A percentile compares a stretch with the other conserved stretches of the same genome.
phyloP scores from a whole-genome alignment of 352 stramenopile genomes.

The Phytopythium delawarense region DNA sequence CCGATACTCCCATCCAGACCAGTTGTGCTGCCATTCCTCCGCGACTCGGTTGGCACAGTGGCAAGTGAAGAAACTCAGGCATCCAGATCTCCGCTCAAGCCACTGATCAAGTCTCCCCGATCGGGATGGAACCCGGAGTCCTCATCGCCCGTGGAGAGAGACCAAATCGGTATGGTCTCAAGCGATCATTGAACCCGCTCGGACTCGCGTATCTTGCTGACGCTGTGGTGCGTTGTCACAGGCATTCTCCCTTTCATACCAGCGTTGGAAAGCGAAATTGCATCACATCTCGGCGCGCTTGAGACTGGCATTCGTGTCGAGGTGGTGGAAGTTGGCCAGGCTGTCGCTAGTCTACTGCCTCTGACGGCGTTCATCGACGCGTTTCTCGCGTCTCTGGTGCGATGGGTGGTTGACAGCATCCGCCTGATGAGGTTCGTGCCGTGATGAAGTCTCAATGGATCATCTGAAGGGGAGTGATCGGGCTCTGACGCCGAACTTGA shows the following conservation, averaged over 20 bases:
- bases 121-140: neutral
- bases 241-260: neutral
- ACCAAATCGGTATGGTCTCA: neutral
- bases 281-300: neutral
- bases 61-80: neutral
- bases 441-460: neutral
- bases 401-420: neutral
- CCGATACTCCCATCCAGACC: neutral
- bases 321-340: neutral
- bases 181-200: neutral
- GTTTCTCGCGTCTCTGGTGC: neutral
- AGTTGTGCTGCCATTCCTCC: slow-evolving; percentile 21
- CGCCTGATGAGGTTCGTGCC: neutral
- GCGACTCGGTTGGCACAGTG: slow-evolving; percentile 3
- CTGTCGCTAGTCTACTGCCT: neutral
- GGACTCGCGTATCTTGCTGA: neutral
- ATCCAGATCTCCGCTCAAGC: neutral
- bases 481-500: neutral
- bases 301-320: neutral
- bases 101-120: neutral
- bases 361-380: neutral
- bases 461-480: neutral
- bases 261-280: neutral
- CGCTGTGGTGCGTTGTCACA: neutral
- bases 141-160: neutral